phyloP scores from a whole-genome alignment of 1,139 yeast species.

The Hansenula anomala region DNA sequence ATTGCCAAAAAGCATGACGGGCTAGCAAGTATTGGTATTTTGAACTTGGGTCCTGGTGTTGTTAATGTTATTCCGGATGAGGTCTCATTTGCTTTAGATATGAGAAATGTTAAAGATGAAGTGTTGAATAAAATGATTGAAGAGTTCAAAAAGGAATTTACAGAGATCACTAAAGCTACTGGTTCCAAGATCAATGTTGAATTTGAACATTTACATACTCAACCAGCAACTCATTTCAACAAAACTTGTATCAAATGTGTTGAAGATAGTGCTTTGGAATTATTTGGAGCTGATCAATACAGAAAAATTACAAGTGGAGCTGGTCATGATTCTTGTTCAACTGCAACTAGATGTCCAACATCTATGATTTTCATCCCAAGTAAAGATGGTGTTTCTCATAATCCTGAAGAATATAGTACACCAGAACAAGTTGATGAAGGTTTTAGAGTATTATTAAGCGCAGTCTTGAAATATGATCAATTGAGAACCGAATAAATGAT shows the following conservation, averaged over 20 bases:
- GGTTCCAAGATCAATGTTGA: conserved; percentile 33
- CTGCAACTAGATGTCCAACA: conserved; percentile 54
- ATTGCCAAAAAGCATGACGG: conserved; percentile 50
- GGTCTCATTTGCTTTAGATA: conserved; percentile 53
- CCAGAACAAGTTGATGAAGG: conserved; percentile 63
- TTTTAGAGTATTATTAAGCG: conserved; percentile 50
- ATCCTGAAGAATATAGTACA: conserved; percentile 58
- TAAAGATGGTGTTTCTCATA: conserved; percentile 65
- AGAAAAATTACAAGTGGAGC: conserved; percentile 60
- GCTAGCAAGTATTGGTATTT: conserved; percentile 54
- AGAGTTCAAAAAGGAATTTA: conserved; percentile 36
- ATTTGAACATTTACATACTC: conserved; percentile 38
- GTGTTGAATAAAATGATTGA: conserved; percentile 34
- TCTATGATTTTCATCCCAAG: conserved; percentile 75
- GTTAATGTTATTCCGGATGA: conserved; percentile 64
- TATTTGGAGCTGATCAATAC: conserved; percentile 40
- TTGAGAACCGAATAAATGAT: conserved; percentile 13
- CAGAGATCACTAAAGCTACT: conserved; percentile 29
- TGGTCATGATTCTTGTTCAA: conserved; percentile 68
- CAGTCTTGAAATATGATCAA: conserved; percentile 52
- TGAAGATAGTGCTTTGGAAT: conserved; percentile 42
- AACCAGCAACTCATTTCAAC: conserved; percentile 56
- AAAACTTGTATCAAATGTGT: conserved; percentile 46
- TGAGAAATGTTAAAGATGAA: conserved; percentile 50
- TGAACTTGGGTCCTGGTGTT: conserved; percentile 52